A percentile compares a stretch with the other conserved stretches of the same genome.
phyloP scores from a whole-genome alignment of 2,329 filamentous ascomycete species.

The Monosporascus ibericus region DNA sequence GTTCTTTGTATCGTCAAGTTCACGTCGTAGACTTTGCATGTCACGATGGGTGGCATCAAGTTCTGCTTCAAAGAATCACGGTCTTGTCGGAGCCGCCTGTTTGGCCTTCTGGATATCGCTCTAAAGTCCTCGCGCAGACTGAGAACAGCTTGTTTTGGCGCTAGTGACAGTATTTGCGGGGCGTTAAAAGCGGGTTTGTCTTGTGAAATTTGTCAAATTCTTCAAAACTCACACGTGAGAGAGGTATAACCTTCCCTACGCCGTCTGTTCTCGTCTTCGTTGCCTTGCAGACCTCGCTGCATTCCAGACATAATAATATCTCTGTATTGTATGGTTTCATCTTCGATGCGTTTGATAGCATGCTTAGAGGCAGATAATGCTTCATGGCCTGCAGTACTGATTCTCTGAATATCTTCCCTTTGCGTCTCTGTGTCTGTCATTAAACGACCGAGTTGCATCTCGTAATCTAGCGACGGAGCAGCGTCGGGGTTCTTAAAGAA shows the following conservation, averaged over 20 bases:
- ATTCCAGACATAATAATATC: constrained; percentile 21
- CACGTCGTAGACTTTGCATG: constrained; percentile 2
- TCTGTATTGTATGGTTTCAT: constrained; percentile 26
- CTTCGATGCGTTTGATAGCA: constrained; percentile 27
- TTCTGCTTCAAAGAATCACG: constrained; percentile 5
- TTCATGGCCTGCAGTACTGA: constrained; percentile 31
- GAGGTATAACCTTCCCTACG: constrained; percentile 20
- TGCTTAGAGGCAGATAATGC: constrained; percentile 31
- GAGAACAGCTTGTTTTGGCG: constrained; percentile 12
- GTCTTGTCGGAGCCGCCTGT: constrained; percentile 4
- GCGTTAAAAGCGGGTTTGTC: constrained; percentile 1
- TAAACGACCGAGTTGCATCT: constrained; percentile 22
- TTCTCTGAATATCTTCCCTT: constrained; percentile 28
- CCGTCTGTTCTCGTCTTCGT: constrained; percentile 1
- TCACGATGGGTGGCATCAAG: constrained; percentile 3
- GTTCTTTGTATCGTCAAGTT: constrained; percentile 15
- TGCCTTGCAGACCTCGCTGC: constrained; percentile 14
- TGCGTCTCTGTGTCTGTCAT: constrained; percentile 28
- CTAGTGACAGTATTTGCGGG: constrained; percentile 6
- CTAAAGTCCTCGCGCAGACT: constrained; percentile 17
- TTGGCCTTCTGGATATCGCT: constrained; percentile 3
- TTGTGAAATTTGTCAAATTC: constrained; percentile 8
- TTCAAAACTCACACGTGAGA: constrained; percentile 19
- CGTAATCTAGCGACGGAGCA: constrained; percentile 5
- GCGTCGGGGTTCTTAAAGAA: background rate